A percentile compares a stretch with the other conserved stretches of the same genome.
These are phyloP conservation scores for Solanum arcanum DNA, from an alignment of 257 asterid genomes.

Conservation along the genomic window DNA sequence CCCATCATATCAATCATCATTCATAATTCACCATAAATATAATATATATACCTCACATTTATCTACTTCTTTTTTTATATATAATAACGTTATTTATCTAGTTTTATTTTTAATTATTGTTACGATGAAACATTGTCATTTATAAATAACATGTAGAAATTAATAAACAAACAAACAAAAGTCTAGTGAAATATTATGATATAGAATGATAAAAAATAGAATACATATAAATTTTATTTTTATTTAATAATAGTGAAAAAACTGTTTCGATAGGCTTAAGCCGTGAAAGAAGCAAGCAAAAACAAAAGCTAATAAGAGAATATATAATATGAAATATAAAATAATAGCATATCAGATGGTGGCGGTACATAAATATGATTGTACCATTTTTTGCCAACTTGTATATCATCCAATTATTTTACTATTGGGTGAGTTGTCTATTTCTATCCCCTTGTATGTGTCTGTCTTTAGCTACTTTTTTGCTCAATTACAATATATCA, in stretches of 20 bases:
- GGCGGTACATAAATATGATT: background rate
- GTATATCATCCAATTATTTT: background rate
- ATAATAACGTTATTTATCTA: background rate
- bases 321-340: background rate
- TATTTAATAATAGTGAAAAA: no score
- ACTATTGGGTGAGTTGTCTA: background rate
- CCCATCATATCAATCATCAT: background rate
- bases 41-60: background rate
- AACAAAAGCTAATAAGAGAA: background rate
- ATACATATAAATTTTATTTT: background rate
- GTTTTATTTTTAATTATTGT: no score
- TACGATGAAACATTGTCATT: background rate
- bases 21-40: background rate
- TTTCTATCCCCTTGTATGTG: background rate
- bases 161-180: background rate
- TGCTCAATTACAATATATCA: background rate
- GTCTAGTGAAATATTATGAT: fast-evolving
- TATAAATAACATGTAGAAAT: background rate
- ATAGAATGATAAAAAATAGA: fast-evolving
- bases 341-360: background rate
- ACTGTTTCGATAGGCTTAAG: fast-evolving
- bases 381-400: background rate
- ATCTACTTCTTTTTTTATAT: background rate
- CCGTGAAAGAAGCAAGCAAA: background rate
- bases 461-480: background rate